Evolutionary conservation across 345 rosid species (phyloP), one percentile per base, ranked within the genome.

Genomic region (Raphanus raphanistrum): DNA sequence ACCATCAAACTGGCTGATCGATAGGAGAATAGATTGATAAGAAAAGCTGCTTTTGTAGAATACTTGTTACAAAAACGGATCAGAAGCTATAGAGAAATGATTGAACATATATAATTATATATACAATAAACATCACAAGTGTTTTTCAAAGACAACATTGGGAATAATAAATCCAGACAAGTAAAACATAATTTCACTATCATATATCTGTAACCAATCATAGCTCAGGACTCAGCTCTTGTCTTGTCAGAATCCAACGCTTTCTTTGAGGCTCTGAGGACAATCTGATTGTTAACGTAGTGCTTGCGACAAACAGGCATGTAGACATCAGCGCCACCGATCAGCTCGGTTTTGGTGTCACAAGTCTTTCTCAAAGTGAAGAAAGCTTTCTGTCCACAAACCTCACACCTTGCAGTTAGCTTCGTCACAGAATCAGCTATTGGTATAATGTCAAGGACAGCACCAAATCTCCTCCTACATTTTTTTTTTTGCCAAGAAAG

Each of bases 241-340:
- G 67, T 68, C 71, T 80, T 82, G 10, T 50, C 74, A 57, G 86
- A 65, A 64, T 82, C 83, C 68, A 73, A 41, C 8, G 63, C 82
- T 43, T 43, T 72, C 75, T 59, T 85, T 3, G 86, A 79, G 13
- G 88, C 82, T 68, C 83, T 83, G 28, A 71, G 71, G 33, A 81
- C 89, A 8, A 73, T 76, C 48, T 88, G 88, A 4, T 89, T 84
- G 36, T 73, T 76, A 12, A 88, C 79, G 60, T 92, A 90, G 75
- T 90, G 98, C 58, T 85, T 89, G 5, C 97, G 93, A 80, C 98
- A 94, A 28, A 88, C 92, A 0, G 93, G 99, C 98, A 95, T 90
- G 81, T 95, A 92, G 21, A 91, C 80, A 60, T 90, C 93, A 54
- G 90, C 84, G 9, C 99, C 98, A 0, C 90, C 97, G 2, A 92